phyloP scores from a whole-genome alignment of 192 early-diverging fungal genomes.

The Entomortierella parvispora region DNA sequence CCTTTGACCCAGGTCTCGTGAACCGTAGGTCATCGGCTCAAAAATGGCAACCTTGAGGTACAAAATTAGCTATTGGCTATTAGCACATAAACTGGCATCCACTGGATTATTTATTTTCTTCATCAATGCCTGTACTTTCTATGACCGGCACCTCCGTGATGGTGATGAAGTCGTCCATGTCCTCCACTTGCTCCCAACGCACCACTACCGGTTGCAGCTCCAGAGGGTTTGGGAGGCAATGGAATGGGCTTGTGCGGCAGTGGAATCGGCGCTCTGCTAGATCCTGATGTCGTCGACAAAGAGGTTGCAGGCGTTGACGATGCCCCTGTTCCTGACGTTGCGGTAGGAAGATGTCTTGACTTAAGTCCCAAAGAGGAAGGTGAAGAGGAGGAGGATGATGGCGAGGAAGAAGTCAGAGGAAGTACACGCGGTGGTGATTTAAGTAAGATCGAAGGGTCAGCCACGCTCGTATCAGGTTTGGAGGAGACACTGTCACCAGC shows the following conservation, averaged over 20 bases:
- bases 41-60: no score
- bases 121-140: neutral
- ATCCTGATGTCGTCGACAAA: constrained; percentile 8
- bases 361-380: neutral
- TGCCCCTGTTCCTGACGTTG: neutral
- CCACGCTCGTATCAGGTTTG: neutral
- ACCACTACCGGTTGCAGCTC: no score
- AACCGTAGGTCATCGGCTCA: no score
- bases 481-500: neutral
- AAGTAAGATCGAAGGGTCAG: neutral
- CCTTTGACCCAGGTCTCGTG: no score
- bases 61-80: no score
- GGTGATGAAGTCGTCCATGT: no score
- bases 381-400: neutral
- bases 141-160: neutral
- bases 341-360: neutral
- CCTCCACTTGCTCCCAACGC: no score
- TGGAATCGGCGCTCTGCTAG: constrained; percentile 27
- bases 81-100: no score
- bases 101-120: neutral
- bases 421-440: neutral
- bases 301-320: neutral
- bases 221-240: constrained; percentile 21
- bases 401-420: neutral
- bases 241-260: constrained; percentile 41